phyloP scores from a whole-genome alignment of 257 asterid species.

The Rehmannia glutinosa region DNA sequence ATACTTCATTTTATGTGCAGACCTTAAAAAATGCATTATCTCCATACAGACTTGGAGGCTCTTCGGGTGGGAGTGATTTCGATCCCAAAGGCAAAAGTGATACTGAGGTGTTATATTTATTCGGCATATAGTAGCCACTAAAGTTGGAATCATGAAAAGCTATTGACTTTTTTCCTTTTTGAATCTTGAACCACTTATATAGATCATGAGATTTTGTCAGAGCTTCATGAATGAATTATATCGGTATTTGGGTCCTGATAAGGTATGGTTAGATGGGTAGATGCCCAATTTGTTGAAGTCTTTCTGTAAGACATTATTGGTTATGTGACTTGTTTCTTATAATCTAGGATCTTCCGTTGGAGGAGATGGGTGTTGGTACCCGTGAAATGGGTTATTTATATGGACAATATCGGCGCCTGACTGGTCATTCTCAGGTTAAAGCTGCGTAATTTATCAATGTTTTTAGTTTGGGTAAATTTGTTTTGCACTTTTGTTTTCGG shows the following conservation, averaged over 20 bases:
- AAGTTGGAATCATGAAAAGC: constrained; percentile 15
- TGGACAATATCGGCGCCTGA: constrained; percentile 93
- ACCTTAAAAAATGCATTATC: constrained; percentile 92
- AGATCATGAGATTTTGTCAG: constrained; percentile 98
- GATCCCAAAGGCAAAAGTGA: constrained; percentile 94
- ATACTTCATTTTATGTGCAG: constrained; percentile 45
- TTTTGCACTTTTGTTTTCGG: not conserved
- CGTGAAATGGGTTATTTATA: constrained; percentile 97
- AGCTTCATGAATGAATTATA: constrained; percentile 95
- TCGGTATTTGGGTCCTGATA: constrained; percentile 95
- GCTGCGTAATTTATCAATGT: not conserved
- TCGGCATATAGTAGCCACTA: constrained; percentile 12
- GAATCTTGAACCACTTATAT: constrained; percentile 18
- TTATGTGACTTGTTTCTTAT: constrained; percentile 20
- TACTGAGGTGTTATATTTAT: constrained; percentile 56
- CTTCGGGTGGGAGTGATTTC: constrained; percentile 98
- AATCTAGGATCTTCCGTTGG: constrained; percentile 93
- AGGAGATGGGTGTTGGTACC: constrained; percentile 96
- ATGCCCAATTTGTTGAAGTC: constrained; percentile 4
- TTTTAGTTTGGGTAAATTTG: not conserved
- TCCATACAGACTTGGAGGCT: constrained; percentile 96
- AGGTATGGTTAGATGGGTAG: constrained; percentile 44
- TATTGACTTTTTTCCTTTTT: constrained; percentile 19
- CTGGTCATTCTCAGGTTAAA: constrained; percentile 94
- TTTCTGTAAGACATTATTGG: constrained; percentile 6